phyloP scores from a whole-genome alignment of 192 early-diverging fungal species.

The Umbelopsis sp. region DNA sequence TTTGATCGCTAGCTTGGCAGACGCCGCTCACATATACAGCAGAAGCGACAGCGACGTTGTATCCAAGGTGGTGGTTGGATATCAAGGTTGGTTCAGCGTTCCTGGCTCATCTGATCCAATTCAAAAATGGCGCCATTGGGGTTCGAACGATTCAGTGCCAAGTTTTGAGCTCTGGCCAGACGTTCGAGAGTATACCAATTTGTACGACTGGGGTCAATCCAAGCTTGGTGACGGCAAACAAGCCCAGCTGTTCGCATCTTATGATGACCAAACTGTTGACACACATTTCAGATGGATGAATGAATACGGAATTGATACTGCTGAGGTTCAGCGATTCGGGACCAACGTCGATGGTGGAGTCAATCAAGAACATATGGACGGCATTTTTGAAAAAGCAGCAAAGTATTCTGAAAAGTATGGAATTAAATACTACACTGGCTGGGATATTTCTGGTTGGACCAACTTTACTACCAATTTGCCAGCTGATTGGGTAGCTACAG shows the following conservation, averaged over 20 bases:
- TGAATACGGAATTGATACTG: constrained; percentile 2
- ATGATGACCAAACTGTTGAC: constrained; percentile 4
- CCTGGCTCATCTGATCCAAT: neutral
- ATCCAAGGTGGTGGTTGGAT: neutral
- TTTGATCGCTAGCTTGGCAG: too few relatives aligned
- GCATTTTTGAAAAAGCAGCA: neutral
- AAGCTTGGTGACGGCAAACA: constrained; percentile 9
- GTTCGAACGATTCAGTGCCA: neutral
- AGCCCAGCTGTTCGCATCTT: neutral
- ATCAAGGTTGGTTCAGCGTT: neutral
- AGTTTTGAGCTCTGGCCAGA: neutral
- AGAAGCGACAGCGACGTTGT: neutral
- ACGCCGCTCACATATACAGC: too few relatives aligned
- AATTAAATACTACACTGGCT: neutral
- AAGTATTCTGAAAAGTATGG: neutral
- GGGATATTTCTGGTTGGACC: constrained; percentile 14
- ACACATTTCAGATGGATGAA: constrained; percentile 6
- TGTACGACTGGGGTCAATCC: neutral
- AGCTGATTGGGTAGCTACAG: neutral
- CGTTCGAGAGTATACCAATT: too few relatives aligned
- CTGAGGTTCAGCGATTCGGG: constrained; percentile 5
- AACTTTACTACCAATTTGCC: neutral
- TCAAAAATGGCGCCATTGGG: neutral
- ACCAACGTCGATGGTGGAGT: neutral
- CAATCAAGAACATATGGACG: neutral